A percentile compares a stretch with the other conserved stretches of the same genome.
Conservation (phyloP, 129 eudicot species). For the Flaveria brownii region DNA sequence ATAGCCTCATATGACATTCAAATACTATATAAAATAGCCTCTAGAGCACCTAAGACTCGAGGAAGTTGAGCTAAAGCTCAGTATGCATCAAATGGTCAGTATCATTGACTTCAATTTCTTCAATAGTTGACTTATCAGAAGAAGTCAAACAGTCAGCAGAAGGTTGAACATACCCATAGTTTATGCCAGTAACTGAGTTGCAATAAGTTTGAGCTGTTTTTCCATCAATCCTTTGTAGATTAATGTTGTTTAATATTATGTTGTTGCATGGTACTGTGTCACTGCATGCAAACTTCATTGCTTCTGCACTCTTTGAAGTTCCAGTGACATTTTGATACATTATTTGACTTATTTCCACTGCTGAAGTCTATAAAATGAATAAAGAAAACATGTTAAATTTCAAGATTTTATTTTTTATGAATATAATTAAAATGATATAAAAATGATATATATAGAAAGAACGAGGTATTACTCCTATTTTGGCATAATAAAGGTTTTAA, state of each 20-base stretch:
- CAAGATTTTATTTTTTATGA: too few relatives aligned
- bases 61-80: conserved; percentile 58
- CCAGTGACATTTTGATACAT: conserved; percentile 87
- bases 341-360: conserved; percentile 88
- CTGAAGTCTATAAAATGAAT: conserved; percentile 52
- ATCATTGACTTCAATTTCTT: conserved; percentile 30
- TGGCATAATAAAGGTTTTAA: too few relatives aligned
- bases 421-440: too few relatives aligned
- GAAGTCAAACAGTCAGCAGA: conserved; percentile 82
- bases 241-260: conserved; percentile 68
- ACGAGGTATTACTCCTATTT: neutral
- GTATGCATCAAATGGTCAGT: conserved; percentile 54
- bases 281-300: conserved; percentile 92
- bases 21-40: conserved; percentile 34
- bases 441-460: too few relatives aligned
- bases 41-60: conserved; percentile 40
- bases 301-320: conserved; percentile 62
- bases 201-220: conserved; percentile 66
- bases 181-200: conserved; percentile 72
- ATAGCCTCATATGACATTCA: conserved; percentile 21
- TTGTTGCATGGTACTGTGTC: conserved; percentile 80
- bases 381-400: neutral
- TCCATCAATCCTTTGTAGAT: conserved; percentile 63
- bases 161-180: conserved; percentile 63
- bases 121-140: conserved; percentile 44